Evolutionary conservation across 2,329 filamentous ascomycete species (phyloP), one percentile per base, ranked within the genome.

Genomic region (Phaeomoniella chlamydospora): DNA sequence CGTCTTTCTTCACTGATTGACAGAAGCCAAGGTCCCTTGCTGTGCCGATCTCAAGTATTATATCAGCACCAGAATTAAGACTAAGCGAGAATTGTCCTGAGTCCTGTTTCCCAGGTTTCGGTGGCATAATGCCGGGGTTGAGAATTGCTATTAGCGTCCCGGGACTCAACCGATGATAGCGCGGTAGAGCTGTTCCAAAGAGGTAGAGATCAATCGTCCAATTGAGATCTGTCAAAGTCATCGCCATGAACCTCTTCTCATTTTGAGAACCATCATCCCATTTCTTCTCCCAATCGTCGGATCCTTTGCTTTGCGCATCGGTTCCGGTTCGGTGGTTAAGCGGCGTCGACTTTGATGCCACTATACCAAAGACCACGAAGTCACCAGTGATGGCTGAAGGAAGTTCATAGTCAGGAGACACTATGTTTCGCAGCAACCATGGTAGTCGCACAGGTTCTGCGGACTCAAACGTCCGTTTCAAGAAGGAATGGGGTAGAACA

Each of bases 101-200:
- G 43, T 87, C 82, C 12, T 74, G 67, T 41, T 76, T 77, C 14
- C 77, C 73, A 1, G 74, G 74, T 0, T 81, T 80, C 0, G 88
- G 88, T 3, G 88, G 85, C 76, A 98, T 83, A 46, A 96, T 80
- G 13, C 68, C 76, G 1, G 90, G 90, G 51, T 98, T 98, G 18
- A 98, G 67, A 16, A 98, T 82, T 4, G 88, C 90, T 38, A 98
- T 67, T 1, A 96, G 71, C 0, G 87, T 94, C n/a, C 90, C 90
- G 2, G 84, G 73, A 0, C 77, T 77, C n/a, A 96, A 65, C 52
- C 93, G 93, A 80, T 88, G 96, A 62, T 90, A 98, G 37, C 82
- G 77, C 12, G 83, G 79, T 49, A 96, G 94, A 4, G 85, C 92
- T 0, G 80, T 77, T 48, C 83, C 82, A 58, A 98, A 98, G 11